A percentile compares a stretch with the other conserved stretches of the same genome.
phyloP scores from a whole-genome alignment of 768 basidiomycete species.

The Mycena vulgaris region DNA sequence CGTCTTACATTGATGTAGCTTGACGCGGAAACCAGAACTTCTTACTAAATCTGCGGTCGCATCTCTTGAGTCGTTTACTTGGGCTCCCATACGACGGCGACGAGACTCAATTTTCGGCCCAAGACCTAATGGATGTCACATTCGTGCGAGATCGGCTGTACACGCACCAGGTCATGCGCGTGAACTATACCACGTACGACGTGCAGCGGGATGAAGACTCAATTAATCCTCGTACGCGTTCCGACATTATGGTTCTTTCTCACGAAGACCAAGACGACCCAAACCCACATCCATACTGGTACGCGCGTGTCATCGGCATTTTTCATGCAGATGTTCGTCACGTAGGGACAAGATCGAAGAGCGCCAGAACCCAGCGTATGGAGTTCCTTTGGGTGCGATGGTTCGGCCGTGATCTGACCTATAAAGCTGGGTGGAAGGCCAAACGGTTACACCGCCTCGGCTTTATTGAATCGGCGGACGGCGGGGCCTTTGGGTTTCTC shows the following conservation, averaged over 20 bases:
- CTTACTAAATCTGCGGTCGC: not conserved
- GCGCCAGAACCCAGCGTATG: slow-evolving; percentile 23
- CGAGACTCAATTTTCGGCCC: slow-evolving; percentile 41
- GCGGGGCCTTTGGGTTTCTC: slow-evolving; percentile 52
- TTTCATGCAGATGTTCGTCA: slow-evolving; percentile 47
- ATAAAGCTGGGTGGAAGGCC: slow-evolving; percentile 24
- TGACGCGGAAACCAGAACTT: not conserved
- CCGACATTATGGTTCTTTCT: slow-evolving; percentile 52
- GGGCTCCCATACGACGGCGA: slow-evolving; percentile 9
- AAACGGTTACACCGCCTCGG: slow-evolving; percentile 39
- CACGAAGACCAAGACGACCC: slow-evolving; percentile 34
- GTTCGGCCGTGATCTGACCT: slow-evolving; percentile 37
- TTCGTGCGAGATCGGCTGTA: slow-evolving; percentile 43
- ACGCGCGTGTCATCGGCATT: slow-evolving; percentile 48
- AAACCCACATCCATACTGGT: slow-evolving; percentile 46
- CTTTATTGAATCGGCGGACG: slow-evolving; percentile 43
- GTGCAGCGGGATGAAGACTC: slow-evolving; percentile 35
- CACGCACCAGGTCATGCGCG: slow-evolving; percentile 42
- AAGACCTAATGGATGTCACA: slow-evolving; percentile 29
- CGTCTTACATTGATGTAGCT: not conserved
- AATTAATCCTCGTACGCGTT: slow-evolving; percentile 52
- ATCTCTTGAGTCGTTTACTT: not conserved
- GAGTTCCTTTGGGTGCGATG: slow-evolving; percentile 48
- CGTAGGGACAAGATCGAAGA: not conserved
- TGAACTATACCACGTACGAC: slow-evolving; percentile 58